Percentiles rank a stretch among this genome's conserved stretches.
Evolutionary conservation across 2,329 filamentous ascomycete species (phyloP).

Genomic region (Endocalyx cinctus): DNA sequence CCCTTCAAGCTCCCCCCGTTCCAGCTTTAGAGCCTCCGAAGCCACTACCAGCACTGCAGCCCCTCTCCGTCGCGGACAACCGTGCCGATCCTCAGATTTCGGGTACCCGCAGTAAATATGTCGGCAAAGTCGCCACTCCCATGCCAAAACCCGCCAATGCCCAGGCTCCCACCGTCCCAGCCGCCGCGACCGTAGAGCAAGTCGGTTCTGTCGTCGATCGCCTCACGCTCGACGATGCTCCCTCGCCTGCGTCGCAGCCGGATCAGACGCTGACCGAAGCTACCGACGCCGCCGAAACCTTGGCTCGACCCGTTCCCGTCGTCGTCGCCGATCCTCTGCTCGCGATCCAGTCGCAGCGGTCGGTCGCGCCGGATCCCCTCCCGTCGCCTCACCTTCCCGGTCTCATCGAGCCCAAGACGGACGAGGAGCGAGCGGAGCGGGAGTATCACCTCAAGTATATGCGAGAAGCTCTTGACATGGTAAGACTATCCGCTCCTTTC

Average conservation of each 20-base stretch:
- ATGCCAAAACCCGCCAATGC: conserved; percentile 7
- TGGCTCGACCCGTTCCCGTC: conserved; percentile 19
- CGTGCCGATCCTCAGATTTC: conserved; percentile 19
- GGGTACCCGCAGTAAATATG: conserved; percentile 25
- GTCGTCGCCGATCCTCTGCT: conserved; percentile 19
- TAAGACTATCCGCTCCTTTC: conserved; percentile 30
- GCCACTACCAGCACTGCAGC: conserved; percentile 6
- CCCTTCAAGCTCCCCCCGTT: neutral
- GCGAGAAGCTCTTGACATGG: conserved; percentile 82
- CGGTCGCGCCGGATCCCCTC: conserved; percentile 12
- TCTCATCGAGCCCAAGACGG: conserved; percentile 26
- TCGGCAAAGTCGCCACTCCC: conserved; percentile 11
- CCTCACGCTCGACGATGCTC: conserved; percentile 18
- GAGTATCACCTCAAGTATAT: conserved; percentile 61
- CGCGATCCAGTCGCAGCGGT: conserved; percentile 8
- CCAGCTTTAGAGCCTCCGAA: neutral
- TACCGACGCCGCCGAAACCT: conserved; percentile 14
- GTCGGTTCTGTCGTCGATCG: conserved; percentile 14
- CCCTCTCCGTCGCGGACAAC: conserved; percentile 15
- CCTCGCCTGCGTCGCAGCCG: conserved; percentile 4
- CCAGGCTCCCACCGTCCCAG: conserved; percentile 6
- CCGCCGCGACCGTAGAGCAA: conserved; percentile 10
- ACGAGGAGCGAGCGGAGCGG: conserved; percentile 33
- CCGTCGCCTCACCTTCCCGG: conserved; percentile 22
- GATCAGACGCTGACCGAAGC: conserved; percentile 13